A percentile compares a stretch with the other conserved stretches of the same genome.
Conservation (phyloP, 306 rosid species). For the Mimosa pudica region DNA sequence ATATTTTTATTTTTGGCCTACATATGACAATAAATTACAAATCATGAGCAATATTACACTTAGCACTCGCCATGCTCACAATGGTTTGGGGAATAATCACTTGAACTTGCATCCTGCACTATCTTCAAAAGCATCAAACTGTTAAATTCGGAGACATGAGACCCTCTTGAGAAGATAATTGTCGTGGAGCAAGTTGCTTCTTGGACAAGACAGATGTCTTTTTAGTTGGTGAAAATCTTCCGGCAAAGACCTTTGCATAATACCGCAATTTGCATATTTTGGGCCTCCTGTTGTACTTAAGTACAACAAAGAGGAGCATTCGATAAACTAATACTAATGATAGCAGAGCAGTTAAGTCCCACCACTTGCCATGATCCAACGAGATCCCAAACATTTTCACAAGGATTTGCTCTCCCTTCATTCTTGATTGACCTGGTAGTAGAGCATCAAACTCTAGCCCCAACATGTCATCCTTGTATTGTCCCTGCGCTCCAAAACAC, state of each 20-base stretch:
- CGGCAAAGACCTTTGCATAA: not conserved
- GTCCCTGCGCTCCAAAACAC: conserved; percentile 33
- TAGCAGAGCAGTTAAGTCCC: conserved; percentile 41
- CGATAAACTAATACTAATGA: conserved; percentile 27
- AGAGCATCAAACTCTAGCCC: conserved; percentile 44
- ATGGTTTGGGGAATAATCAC: not conserved
- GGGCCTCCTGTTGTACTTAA: conserved; percentile 24
- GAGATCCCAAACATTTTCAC: conserved; percentile 28
- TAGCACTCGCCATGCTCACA: not conserved
- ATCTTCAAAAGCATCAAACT: not conserved
- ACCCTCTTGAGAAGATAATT: conserved; percentile 43
- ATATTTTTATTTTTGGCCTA: too few relatives aligned
- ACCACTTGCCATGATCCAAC: conserved; percentile 41
- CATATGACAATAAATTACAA: not conserved
- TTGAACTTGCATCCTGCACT: not conserved
- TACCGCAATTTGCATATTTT: not conserved
- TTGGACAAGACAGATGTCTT: conserved; percentile 29
- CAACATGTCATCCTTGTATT: conserved; percentile 46
- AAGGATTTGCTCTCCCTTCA: conserved; percentile 30
- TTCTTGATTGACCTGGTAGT: conserved; percentile 33
- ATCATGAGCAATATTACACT: not conserved
- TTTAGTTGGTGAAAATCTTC: conserved; percentile 12
- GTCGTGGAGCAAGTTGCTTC: conserved; percentile 10
- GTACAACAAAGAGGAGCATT: conserved; percentile 15
- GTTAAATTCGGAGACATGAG: conserved; percentile 34